phyloP scores from a whole-genome alignment of 176 grass and related monocot species.

The Musa schizocarpa region DNA sequence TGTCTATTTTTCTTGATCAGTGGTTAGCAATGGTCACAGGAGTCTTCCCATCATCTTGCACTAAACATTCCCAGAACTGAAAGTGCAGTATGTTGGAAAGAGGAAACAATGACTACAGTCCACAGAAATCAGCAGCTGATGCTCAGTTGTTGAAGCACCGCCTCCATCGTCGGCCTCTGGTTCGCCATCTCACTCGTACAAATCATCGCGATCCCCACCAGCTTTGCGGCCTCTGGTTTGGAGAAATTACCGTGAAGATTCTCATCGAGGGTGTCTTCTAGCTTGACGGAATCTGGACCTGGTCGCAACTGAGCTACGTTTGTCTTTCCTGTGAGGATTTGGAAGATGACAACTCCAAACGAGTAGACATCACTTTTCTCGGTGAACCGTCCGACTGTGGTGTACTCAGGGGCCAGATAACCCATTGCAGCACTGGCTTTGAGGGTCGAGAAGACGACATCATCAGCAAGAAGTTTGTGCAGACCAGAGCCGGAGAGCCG shows the following conservation, averaged over 20 bases:
- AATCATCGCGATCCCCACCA: conserved; percentile 29
- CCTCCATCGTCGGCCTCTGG: conserved; percentile 61
- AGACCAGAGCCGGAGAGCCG: conserved; percentile 53
- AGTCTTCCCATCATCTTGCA: not conserved
- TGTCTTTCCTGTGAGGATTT: conserved; percentile 61
- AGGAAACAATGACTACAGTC: too few relatives aligned
- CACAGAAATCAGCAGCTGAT: conserved; percentile 10
- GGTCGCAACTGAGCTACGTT: conserved; percentile 40
- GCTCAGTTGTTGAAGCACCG: conserved; percentile 52
- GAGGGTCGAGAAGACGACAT: conserved; percentile 76
- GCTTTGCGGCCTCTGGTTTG: conserved; percentile 45
- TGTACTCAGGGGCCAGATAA: conserved; percentile 72
- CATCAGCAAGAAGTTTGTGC: conserved; percentile 80
- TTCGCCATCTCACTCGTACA: conserved; percentile 48
- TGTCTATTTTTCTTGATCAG: not conserved
- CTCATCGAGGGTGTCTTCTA: conserved; percentile 44
- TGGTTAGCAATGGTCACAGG: not conserved
- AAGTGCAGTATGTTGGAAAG: not conserved
- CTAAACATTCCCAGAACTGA: not conserved
- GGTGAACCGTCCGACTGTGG: conserved; percentile 63
- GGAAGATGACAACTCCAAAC: conserved; percentile 65
- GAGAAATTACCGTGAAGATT: conserved; percentile 41
- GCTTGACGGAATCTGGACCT: conserved; percentile 2
- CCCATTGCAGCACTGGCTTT: conserved; percentile 91
- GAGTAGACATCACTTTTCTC: conserved; percentile 92